A percentile compares a stretch with the other conserved stretches of the same genome.
phyloP scores from a whole-genome alignment of 495 filamentous ascomycete species.

The Aspergillus egyptiacus region DNA sequence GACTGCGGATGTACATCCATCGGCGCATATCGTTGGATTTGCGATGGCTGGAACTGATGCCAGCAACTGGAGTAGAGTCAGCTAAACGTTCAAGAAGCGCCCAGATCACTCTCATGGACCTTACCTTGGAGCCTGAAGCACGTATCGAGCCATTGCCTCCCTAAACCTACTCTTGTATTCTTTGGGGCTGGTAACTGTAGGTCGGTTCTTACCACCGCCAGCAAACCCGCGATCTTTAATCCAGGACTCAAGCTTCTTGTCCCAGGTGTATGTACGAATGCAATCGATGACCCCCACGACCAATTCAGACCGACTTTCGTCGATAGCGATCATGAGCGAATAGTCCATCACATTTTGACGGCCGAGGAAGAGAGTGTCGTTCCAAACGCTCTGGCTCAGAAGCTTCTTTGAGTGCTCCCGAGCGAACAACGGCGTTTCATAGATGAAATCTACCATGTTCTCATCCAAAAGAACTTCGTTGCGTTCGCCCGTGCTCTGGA shows the following conservation, averaged over 20 bases:
- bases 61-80: constrained; percentile 49
- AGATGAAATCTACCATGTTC: constrained; percentile 99
- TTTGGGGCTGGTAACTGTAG: constrained; percentile 93
- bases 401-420: constrained; percentile 90
- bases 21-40: constrained; percentile 38
- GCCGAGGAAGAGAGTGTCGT: constrained; percentile 90
- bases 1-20: constrained; percentile 28
- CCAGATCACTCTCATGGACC: neutral
- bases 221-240: constrained; percentile 93
- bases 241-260: constrained; percentile 98
- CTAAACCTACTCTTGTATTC: constrained; percentile 96
- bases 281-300: constrained; percentile 98
- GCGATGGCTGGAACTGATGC: constrained; percentile 61
- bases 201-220: constrained; percentile 77
- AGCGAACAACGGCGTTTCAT: constrained; percentile 90
- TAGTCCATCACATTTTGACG: constrained; percentile 99
- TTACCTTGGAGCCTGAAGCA: constrained; percentile 64
- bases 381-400: constrained; percentile 78
- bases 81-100: neutral
- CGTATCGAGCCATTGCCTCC: constrained; percentile 94
- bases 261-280: constrained; percentile 98
- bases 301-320: constrained; percentile 81
- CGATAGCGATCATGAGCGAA: constrained; percentile 95
- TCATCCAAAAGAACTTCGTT: constrained; percentile 96
- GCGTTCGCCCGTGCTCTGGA: constrained; percentile 87